A percentile compares a stretch with the other conserved stretches of the same genome.
phyloP scores from a whole-genome alignment of 805 yeast species.

The Candida silvicultrix region DNA sequence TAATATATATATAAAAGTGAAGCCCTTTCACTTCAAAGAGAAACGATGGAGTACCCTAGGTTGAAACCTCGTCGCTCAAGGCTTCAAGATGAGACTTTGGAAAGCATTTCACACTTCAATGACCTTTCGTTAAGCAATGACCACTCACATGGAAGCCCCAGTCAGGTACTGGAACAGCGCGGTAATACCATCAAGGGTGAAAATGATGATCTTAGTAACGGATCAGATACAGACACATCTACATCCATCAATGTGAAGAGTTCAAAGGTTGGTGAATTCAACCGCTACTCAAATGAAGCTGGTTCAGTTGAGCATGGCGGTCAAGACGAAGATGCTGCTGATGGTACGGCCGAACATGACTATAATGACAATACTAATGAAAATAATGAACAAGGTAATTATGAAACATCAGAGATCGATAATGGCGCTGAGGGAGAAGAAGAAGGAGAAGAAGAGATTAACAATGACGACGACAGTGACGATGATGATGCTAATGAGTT shows the following conservation, averaged over 20 bases:
- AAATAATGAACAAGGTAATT: too few relatives aligned
- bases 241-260: neutral
- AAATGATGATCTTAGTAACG: neutral
- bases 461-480: slow-evolving; percentile 1
- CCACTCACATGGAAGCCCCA: neutral
- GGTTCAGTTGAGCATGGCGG: neutral
- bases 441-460: neutral
- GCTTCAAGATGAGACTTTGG: neutral
- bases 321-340: slow-evolving; percentile 1
- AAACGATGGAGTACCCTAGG: neutral
- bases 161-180: neutral
- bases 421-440: too few relatives aligned
- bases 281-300: neutral
- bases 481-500: slow-evolving; percentile 17
- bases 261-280: neutral
- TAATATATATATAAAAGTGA: too few relatives aligned
- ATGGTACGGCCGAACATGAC: neutral
- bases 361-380: neutral
- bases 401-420: too few relatives aligned
- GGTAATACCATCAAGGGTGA: neutral
- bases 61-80: neutral
- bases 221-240: neutral
- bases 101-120: neutral
- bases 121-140: neutral
- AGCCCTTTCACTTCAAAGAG: too few relatives aligned